phyloP scores from a whole-genome alignment of 2,329 filamentous ascomycete species.

The Sarocladiaceae sp. region DNA sequence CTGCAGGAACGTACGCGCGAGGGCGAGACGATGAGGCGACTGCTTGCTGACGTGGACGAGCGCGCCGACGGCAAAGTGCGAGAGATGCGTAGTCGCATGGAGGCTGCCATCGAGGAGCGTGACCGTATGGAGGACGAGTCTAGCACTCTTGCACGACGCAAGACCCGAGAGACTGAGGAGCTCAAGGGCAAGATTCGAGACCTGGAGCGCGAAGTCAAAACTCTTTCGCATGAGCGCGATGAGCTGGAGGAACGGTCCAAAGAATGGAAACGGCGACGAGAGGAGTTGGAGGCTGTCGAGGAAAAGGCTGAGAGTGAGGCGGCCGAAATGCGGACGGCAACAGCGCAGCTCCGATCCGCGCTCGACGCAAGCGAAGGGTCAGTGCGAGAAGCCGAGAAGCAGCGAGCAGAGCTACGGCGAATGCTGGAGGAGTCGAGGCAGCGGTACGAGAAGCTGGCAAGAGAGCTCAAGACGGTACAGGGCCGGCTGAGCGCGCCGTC shows the following conservation, averaged over 20 bases:
- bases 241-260: conserved; percentile 68
- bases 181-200: conserved; percentile 73
- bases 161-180: conserved; percentile 80
- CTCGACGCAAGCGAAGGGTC: conserved; percentile 85
- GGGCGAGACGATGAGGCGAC: conserved; percentile 86
- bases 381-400: conserved; percentile 74
- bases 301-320: conserved; percentile 66
- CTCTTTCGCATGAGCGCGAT: conserved; percentile 67
- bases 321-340: conserved; percentile 67
- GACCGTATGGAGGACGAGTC: conserved; percentile 91
- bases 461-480: conserved; percentile 52
- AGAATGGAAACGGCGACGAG: conserved; percentile 66
- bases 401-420: conserved; percentile 67
- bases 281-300: conserved; percentile 68
- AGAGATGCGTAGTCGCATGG: conserved; percentile 84
- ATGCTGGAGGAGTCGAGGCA: conserved; percentile 71
- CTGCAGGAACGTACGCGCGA: conserved; percentile 85
- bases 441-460: conserved; percentile 73
- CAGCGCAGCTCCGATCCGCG: conserved; percentile 69
- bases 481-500: conserved; percentile 35
- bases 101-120: conserved; percentile 85
- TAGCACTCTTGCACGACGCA: conserved; percentile 66
- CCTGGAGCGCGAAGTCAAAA: conserved; percentile 69
- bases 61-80: conserved; percentile 74
- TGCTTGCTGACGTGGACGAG: conserved; percentile 80